Evolutionary conservation across 306 rosid species (phyloP).

Genomic region (Cicer bijugum): DNA sequence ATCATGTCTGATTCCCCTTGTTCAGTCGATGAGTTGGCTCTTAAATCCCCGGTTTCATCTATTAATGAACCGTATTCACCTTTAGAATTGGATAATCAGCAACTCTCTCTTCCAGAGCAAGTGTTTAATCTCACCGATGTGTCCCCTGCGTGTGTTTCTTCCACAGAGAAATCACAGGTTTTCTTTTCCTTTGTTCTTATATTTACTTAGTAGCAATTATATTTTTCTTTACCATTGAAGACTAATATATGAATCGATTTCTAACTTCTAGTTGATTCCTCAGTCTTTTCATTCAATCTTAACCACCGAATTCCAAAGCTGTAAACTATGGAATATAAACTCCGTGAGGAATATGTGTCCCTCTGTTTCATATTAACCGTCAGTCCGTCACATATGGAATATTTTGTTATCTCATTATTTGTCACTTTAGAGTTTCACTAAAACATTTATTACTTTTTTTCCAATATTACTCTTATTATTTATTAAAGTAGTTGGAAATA

Average conservation of each 20-base stretch:
- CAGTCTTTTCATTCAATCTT: slow-evolving; percentile 34
- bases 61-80: slow-evolving; percentile 53
- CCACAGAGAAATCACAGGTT: slow-evolving; percentile 92
- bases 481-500: too few species aligned
- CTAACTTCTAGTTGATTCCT: slow-evolving; percentile 31
- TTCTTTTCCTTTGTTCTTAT: slow-evolving; percentile 28
- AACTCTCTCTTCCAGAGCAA: slow-evolving; percentile 66
- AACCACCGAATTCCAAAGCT: slow-evolving; percentile 32
- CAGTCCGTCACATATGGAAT: too few species aligned
- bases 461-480: too few species aligned
- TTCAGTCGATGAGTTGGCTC: slow-evolving; percentile 58
- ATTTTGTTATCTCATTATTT: too few species aligned
- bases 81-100: slow-evolving; percentile 53
- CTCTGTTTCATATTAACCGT: too few species aligned
- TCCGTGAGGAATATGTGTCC: neutral
- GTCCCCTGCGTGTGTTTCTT: slow-evolving; percentile 79
- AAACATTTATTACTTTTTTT: too few species aligned
- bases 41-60: slow-evolving; percentile 62
- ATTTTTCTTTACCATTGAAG: slow-evolving; percentile 22
- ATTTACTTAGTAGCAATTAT: slow-evolving; percentile 24
- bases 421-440: too few species aligned
- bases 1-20: slow-evolving; percentile 64
- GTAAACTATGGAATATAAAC: slow-evolving; percentile 33
- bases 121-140: slow-evolving; percentile 75
- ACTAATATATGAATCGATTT: slow-evolving; percentile 15